Evolutionary conservation across 306 rosid species (phyloP).

Genomic region (Fagus crenata): DNA sequence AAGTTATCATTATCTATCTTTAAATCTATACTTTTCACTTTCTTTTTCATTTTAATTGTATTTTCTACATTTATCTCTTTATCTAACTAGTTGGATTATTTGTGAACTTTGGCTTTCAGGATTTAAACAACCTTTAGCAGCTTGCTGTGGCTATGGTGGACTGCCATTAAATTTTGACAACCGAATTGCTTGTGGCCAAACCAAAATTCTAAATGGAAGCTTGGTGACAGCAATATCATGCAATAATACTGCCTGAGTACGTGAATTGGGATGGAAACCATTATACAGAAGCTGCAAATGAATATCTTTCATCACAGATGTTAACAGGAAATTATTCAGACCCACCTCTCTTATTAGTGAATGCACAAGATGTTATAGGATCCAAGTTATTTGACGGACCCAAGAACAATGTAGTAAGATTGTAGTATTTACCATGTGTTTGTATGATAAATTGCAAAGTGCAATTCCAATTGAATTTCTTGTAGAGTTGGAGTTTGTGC

Average conservation of each 20-base stretch:
- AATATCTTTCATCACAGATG: constrained; percentile 30
- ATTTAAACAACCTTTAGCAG: constrained; percentile 37
- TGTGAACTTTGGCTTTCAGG: constrained; percentile 21
- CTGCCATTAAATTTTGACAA: constrained; percentile 38
- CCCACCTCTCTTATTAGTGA: constrained; percentile 18
- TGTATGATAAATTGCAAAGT: too few relatives aligned
- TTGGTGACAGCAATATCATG: constrained; percentile 31
- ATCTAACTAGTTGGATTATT: background rate
- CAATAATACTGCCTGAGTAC: constrained; percentile 31
- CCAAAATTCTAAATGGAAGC: constrained; percentile 34
- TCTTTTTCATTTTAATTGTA: background rate
- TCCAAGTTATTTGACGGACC: background rate
- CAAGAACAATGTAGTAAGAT: background rate
- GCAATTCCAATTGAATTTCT: too few relatives aligned
- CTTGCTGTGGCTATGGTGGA: constrained; percentile 51
- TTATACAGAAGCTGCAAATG: constrained; percentile 48
- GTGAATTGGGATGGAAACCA: constrained; percentile 50
- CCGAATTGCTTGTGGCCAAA: constrained; percentile 37
- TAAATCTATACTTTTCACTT: background rate
- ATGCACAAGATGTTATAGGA: background rate
- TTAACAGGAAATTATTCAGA: constrained; percentile 34
- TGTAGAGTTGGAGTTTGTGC: too few relatives aligned
- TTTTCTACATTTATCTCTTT: background rate
- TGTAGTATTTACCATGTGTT: too few relatives aligned
- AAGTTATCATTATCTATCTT: background rate